Evolutionary conservation across 1,139 yeast genomes (phyloP), one percentile per base, ranked within the genome.

Genomic region (Meyerozyma guilliermondii): DNA sequence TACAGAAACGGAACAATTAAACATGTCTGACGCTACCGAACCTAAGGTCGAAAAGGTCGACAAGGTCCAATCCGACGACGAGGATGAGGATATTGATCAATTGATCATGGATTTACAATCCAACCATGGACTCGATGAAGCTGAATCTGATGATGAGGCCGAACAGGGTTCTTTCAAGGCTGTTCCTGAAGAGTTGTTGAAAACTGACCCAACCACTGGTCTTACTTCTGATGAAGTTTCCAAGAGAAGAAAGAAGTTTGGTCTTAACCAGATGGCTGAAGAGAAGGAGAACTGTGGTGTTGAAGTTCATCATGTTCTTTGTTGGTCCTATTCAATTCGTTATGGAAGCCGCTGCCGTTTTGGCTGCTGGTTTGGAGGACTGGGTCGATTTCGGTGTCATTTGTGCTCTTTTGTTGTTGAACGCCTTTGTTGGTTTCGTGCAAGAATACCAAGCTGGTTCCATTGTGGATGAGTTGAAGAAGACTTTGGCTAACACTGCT

Each of bases 331-430:
- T 91, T 69, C 98, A 91, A 77, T 91, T 91, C 83, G 97, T 91
- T 66, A 91, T 91, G 98, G 97, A 89, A 76, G 89, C 95, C 65
- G 98, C 98, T 62, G 97, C 97, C 60, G 80, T 89, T 51, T 79
- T 91, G 68, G 97, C 98, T 59, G 96, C 96, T 54, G 97, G 97
- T 85, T 80, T 91, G 62, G 94, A 88, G 74, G 97, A 89, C 76
- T 91, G 97, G 97, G 96, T 91, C 64, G 97, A 89, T 80, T 89
- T 89, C 77, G 97, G 97, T 81, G 97, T 91, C 68, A 89, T 91
- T 64, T 82, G 88, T 71, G 97, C 86, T 69, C 75, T 91, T 60
- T 78, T 91, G 58, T 62, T 84, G 68, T 81, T 91, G 68, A 91
- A 91, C 74, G 97, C 97, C 54, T 74, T 76, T 59, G 97, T 91